Base-by-base conservation (phyloP, 331 rosid species). In the Rosa hybrid region DNA sequence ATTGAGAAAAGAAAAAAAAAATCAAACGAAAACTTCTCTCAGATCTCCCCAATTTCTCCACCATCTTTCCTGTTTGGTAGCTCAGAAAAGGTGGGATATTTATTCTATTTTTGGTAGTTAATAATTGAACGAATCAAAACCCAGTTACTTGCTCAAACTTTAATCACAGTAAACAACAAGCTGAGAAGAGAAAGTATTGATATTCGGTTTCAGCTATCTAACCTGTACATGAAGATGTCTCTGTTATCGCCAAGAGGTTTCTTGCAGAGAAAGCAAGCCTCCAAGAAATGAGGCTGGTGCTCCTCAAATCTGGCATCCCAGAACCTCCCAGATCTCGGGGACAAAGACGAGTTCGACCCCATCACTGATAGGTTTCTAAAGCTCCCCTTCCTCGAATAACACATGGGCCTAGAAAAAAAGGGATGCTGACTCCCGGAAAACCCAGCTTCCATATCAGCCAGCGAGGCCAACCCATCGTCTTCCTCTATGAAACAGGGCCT, bases 161-260 rank as follows among this genome's bases (percentile, higher is more conserved):
- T 2, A n/a, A 17, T n/a, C 12, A 9, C 54, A 12, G 21, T 53
- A 7, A 12, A 62, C 41, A 12, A 62, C 13, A 4, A 60, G 16
- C 38, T 60, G 51, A 42, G 13, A 44, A 7, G 16, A 60, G 27
- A 60, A 5, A n/a, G 9, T 12, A 4, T 20, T 3, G 4, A 4
- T 50, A 9, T 45, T 45, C 9, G 12, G 46, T 12, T 34, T 10
- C 30, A 17, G n/a, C 30, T 9, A 6, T 46, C 87, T 17, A 77
- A 94, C 98, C 98, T 95, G 92, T 95, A 95, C 99, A 95, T 93
- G 89, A 87, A 95, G 92, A 95, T 93, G 77, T 95, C 99, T 59
- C 85, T 67, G 46, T 91, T 86, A 8, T 85, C 88, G 0, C 88
- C 91, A 0, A 95, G 91, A 0, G 90, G 89, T 64, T 90, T 93